These are phyloP conservation scores for Penicillium soppii DNA, from an alignment of 495 filamentous ascomycete genomes.

Conservation along the genomic window DNA sequence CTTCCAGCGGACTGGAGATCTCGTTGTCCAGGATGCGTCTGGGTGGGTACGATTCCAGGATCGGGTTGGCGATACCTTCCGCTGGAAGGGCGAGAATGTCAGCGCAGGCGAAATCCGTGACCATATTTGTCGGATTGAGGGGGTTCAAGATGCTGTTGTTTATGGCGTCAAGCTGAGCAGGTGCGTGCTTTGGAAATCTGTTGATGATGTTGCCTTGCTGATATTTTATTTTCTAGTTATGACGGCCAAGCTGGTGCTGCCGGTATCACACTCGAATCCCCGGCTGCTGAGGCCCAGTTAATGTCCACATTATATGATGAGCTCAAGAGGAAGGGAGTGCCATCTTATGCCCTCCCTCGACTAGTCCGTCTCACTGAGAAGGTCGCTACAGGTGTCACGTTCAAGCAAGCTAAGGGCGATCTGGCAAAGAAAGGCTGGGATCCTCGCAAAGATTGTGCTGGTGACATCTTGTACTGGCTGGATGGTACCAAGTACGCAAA, in stretches of 20 bases:
- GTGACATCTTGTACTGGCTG: constrained; percentile 49
- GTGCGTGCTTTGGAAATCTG: constrained; percentile 22
- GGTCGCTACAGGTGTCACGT: constrained; percentile 49
- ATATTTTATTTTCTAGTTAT: constrained; percentile 31
- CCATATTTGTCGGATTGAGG: constrained; percentile 45
- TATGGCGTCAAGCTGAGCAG: constrained; percentile 48
- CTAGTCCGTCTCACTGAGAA: constrained; percentile 51
- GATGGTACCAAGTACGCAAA: constrained; percentile 42
- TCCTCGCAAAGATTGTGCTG: constrained; percentile 31
- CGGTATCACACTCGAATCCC: constrained; percentile 45
- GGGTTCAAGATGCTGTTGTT: constrained; percentile 50
- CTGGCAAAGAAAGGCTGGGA: constrained; percentile 48
- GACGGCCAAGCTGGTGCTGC: constrained; percentile 54
- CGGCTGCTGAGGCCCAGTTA: constrained; percentile 29
- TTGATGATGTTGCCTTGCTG: background rate
- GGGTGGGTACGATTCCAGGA: constrained; percentile 80
- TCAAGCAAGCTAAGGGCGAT: constrained; percentile 53
- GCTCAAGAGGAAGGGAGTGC: constrained; percentile 50
- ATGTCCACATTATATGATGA: constrained; percentile 35
- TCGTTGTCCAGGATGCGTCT: constrained; percentile 68
- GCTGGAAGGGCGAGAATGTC: constrained; percentile 95
- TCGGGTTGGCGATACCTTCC: constrained; percentile 90
- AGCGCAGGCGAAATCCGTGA: constrained; percentile 68
- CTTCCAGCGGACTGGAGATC: constrained; percentile 83
- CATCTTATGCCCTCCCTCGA: constrained; percentile 48